Base-by-base conservation (phyloP, 2,329 filamentous ascomycete genomes). In the Juglanconis sp. region DNA sequence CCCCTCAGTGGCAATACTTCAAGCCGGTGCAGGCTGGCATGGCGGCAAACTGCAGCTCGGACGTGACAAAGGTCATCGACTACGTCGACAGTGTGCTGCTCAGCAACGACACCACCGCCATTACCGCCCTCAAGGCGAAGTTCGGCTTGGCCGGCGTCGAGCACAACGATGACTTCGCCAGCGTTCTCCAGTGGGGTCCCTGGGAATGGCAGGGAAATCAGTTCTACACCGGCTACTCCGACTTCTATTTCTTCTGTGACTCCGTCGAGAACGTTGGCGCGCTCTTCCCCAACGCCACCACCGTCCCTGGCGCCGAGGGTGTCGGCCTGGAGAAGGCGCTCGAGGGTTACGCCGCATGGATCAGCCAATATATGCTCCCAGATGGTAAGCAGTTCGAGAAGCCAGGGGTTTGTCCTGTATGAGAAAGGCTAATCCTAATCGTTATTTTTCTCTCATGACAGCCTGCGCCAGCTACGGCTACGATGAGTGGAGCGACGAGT, bases 131-230 rank as follows among this genome's bases (percentile, higher is more conserved):
- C 31, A 83, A 86, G 70, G 67, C 74, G 11, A 75, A 74, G 68
- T 86, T 86, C 63, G 74, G 76, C 31, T 73, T 86, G 2, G 72
- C 72, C 3, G 70, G 67, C 30, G 62, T 85, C 11, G 73, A 77
- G 49, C 65, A 76, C 68, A 76, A 77, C 72, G 71, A 77, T 11
- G 79, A 80, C 54, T 82, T 73, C 74, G 81, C 57, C 57, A 77
- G 76, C 55, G 80, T 79, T 1, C 72, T 87, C 34, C 74, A 81
- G 66, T 79, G 80, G 52, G 85, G 83, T 1, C 84, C 84, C 0
- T 86, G 79, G 76, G 68, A 77, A 6, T 87, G 84, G 83, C 85
- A 87, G 68, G 71, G 69, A 4, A 81, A 82, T 59, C 74, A 76
- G 65, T 81, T 83, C 66, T 77, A 76, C 65, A 73, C 72, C 4